Conservation (phyloP, 2,329 filamentous ascomycete genomes). For the Colletotrichum lini region DNA sequence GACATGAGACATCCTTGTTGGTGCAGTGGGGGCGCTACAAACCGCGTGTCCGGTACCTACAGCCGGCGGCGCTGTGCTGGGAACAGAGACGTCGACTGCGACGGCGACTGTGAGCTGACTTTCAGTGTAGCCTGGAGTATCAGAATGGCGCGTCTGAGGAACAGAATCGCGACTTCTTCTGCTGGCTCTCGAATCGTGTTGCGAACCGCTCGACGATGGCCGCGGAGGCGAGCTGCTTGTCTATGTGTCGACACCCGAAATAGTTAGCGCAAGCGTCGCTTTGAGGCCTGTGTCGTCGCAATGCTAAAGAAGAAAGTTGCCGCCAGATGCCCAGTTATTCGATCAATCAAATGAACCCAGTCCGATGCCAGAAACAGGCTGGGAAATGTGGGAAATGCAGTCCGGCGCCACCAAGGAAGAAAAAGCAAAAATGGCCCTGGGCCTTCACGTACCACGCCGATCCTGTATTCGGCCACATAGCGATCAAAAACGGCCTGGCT, state of each 20-base stretch:
- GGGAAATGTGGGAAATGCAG: slow-evolving; percentile 19
- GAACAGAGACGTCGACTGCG: background rate
- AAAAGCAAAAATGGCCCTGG: slow-evolving; percentile 25
- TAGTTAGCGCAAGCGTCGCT: slow-evolving; percentile 36
- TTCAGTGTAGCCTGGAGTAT: slow-evolving; percentile 9
- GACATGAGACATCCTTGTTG: slow-evolving; percentile 16
- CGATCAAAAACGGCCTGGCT: slow-evolving; percentile 59
- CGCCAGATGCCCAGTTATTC: background rate
- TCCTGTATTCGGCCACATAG: slow-evolving; percentile 56
- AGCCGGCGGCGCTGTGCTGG: slow-evolving; percentile 25
- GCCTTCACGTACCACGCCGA: slow-evolving; percentile 55
- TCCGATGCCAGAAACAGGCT: slow-evolving; percentile 27
- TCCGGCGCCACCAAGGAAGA: slow-evolving; percentile 12
- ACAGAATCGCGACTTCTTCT: slow-evolving; percentile 9
- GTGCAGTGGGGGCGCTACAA: slow-evolving; percentile 21
- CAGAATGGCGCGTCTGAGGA: background rate
- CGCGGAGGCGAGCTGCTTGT: slow-evolving; percentile 42
- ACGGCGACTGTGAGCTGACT: background rate
- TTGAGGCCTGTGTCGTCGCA: slow-evolving; percentile 34
- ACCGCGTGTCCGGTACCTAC: slow-evolving; percentile 21
- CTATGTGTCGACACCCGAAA: slow-evolving; percentile 21
- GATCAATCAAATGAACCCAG: slow-evolving; percentile 21
- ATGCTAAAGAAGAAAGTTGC: slow-evolving; percentile 27
- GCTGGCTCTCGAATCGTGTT: background rate
- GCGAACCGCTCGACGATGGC: slow-evolving; percentile 16